Base-by-base conservation (phyloP, 73 alveolate species). In the Diophrys sp. region DNA sequence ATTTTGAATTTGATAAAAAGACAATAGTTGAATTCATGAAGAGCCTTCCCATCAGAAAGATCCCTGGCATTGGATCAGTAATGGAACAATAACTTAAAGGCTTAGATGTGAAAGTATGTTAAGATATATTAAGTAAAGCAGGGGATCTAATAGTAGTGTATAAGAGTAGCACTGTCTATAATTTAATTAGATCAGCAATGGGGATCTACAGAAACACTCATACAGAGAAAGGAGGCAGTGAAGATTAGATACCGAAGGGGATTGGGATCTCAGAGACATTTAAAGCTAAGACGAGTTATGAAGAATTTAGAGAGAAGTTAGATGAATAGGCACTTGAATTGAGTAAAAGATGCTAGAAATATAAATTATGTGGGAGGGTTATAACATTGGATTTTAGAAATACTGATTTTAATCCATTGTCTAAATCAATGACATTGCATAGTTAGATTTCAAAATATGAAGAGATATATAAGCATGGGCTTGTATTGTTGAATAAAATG, bases 21-120 rank as follows among this genome's bases (percentile, higher is more conserved):
- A 86, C 84, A 31, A 85, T 97, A 24, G 57, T 71, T 34, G 89
- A 82, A 32, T 95, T 89, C 67, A 74, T 96, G 93, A 87, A 73
- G 69, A 70, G 74, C 27, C 81, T 95, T 66, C 91, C 93, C 5
- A 89, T 95, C 31, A 85, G 99, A 32, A 96, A 96, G 74, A 82
- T 96, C 28, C 98, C 99, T 0, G 97, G 98, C n/a, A 87, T 95
- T 24, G 99, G 99, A 23, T 86, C 91, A 78, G 94, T 91, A 69
- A 73, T 93, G 1, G 98, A 93, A 70, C 72, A 80, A 69, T 77
- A 74, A 30, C 80, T 95, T 56, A 78, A 78, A 29, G 91, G 80
- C 0, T 78, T 94, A 25, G 96, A 92, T 1, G 78, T 92, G 18
- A 62, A 78, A 14, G 80, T 78, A 0, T 94, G 98, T 54, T 66